Percentiles rank a stretch among this genome's conserved stretches.
Evolutionary conservation across 2,329 filamentous ascomycete species (phyloP).

Genomic region (Aspergillus fijiensis): DNA sequence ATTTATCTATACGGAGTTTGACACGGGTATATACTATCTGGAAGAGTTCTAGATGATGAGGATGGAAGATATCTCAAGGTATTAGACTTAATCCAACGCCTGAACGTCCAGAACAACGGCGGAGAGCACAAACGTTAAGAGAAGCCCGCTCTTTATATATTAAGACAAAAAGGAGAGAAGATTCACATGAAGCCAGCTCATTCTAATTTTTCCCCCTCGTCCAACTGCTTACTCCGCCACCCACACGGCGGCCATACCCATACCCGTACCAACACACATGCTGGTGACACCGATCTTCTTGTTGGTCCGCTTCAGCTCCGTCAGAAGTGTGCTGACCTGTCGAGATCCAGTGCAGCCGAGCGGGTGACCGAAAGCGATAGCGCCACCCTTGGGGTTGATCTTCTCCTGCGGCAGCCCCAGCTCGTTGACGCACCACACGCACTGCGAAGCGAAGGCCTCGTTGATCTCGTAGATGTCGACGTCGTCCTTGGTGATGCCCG

Average conservation of each 20-base stretch:
- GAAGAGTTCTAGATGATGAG: background rate
- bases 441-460: slow-evolving; percentile 96
- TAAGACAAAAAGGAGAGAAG: slow-evolving; percentile 16
- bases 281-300: slow-evolving; percentile 87
- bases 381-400: slow-evolving; percentile 96
- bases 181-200: slow-evolving; percentile 24
- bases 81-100: slow-evolving; percentile 12
- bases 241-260: slow-evolving; percentile 98
- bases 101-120: slow-evolving; percentile 7
- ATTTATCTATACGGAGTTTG: too few species aligned
- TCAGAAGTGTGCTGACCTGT: slow-evolving; percentile 88
- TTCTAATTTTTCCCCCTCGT: slow-evolving; percentile 9
- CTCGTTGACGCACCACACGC: slow-evolving; percentile 88
- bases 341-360: slow-evolving; percentile 91
- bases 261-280: slow-evolving; percentile 96
- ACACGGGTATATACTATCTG: too few species aligned
- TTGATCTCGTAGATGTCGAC: slow-evolving; percentile 99
- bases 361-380: slow-evolving; percentile 94
- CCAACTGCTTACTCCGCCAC: slow-evolving; percentile 70
- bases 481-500: slow-evolving; percentile 81
- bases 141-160: background rate
- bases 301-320: slow-evolving; percentile 80
- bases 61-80: slow-evolving; percentile 5
- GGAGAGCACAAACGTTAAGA: background rate
- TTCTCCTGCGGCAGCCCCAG: slow-evolving; percentile 79